These are phyloP conservation scores for Mycosphaerelloides madeirae DNA, from an alignment of 2,329 filamentous ascomycete genomes.

Conservation along the genomic window DNA sequence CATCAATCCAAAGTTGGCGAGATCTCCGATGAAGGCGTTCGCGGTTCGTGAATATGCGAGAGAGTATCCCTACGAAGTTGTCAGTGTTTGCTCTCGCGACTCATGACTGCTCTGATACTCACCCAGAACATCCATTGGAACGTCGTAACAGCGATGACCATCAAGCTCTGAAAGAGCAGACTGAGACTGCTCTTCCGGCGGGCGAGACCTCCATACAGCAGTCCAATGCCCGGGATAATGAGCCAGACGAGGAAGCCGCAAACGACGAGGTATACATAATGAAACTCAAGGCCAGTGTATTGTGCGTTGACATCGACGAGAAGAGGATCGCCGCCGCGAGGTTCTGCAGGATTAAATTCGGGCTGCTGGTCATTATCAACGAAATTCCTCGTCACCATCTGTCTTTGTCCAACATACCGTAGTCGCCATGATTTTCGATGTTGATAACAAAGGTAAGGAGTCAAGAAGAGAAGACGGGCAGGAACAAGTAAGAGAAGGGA, in stretches of 20 bases:
- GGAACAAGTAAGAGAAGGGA: not conserved
- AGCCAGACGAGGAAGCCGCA: slow-evolving; percentile 60
- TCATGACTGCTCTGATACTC: not conserved
- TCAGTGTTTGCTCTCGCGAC: not conserved
- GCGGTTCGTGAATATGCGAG: slow-evolving; percentile 58
- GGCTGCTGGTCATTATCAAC: slow-evolving; percentile 21
- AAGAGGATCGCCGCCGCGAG: slow-evolving; percentile 52
- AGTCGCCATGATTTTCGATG: not conserved
- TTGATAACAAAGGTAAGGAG: not conserved
- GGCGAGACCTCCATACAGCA: slow-evolving; percentile 61
- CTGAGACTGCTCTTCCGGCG: slow-evolving; percentile 59
- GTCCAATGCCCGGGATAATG: slow-evolving; percentile 62
- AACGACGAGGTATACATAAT: slow-evolving; percentile 57
- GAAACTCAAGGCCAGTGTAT: slow-evolving; percentile 55
- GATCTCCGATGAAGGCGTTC: slow-evolving; percentile 58
- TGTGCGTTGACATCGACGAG: slow-evolving; percentile 54
- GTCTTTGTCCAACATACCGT: not conserved
- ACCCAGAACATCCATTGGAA: slow-evolving; percentile 59
- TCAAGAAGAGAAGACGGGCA: not conserved
- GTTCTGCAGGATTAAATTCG: slow-evolving; percentile 38
- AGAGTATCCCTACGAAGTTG: slow-evolving; percentile 49
- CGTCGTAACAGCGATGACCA: slow-evolving; percentile 54
- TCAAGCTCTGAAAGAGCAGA: slow-evolving; percentile 58
- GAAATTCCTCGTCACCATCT: not conserved
- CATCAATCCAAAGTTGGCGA: slow-evolving; percentile 58